Conservation (phyloP, 129 eudicot species). For the Smallanthus sonchifolius region DNA sequence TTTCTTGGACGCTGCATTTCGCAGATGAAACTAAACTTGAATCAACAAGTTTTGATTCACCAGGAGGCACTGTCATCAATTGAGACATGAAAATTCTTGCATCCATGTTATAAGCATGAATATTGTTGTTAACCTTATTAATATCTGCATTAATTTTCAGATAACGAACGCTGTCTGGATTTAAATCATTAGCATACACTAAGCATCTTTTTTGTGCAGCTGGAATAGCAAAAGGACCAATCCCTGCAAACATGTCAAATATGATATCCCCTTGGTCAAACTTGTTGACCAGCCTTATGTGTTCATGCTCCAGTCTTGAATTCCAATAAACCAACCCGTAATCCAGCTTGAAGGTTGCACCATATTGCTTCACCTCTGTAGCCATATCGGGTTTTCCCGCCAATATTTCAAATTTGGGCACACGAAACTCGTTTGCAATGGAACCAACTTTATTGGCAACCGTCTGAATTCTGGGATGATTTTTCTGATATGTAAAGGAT, state of each 20-base stretch:
- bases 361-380: conserved; percentile 93
- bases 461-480: conserved; percentile 82
- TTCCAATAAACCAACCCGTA: conserved; percentile 97
- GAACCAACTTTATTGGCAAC: conserved; percentile 85
- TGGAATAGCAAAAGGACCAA: conserved; percentile 98
- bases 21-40: conserved; percentile 25
- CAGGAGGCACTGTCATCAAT: conserved; percentile 55
- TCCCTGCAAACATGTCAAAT: conserved; percentile 98
- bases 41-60: conserved; percentile 32
- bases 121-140: conserved; percentile 62
- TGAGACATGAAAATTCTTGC: conserved; percentile 72
- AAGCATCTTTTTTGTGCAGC: conserved; percentile 95
- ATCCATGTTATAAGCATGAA: conserved; percentile 71
- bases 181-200: conserved; percentile 88
- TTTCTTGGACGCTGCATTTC: conserved; percentile 3
- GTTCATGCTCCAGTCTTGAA: conserved; percentile 97
- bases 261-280: conserved; percentile 69
- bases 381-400: conserved; percentile 81
- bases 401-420: conserved; percentile 83
- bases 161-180: conserved; percentile 81
- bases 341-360: conserved; percentile 93
- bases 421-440: conserved; percentile 90
- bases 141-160: conserved; percentile 77
- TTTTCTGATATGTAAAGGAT: conserved; percentile 52
- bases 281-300: conserved; percentile 65